These are phyloP conservation scores for Dactylonectria macrodidyma DNA, from an alignment of 2,329 filamentous ascomycete genomes.

Conservation along the genomic window DNA sequence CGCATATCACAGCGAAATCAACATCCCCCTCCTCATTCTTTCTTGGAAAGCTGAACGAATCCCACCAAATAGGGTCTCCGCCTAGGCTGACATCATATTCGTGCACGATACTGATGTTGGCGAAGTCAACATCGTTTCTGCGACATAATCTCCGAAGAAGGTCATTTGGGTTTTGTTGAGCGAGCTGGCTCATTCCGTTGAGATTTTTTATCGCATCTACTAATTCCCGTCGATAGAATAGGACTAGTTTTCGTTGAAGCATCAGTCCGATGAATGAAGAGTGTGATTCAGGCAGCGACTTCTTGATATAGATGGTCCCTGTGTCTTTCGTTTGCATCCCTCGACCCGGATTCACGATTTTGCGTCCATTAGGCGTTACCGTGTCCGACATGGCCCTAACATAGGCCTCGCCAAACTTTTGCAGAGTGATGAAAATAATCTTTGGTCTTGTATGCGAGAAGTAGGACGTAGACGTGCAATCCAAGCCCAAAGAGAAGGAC, in stretches of 20 bases:
- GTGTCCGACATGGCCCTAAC: constrained; percentile 12
- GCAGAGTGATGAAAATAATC: not conserved
- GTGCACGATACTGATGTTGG: constrained; percentile 3
- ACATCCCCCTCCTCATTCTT: not conserved
- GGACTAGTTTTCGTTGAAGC: constrained; percentile 5
- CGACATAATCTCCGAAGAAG: constrained; percentile 5
- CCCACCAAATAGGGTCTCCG: constrained; percentile 22
- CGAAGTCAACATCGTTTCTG: not conserved
- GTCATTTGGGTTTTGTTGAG: not conserved
- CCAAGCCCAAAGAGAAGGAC: constrained; percentile 2
- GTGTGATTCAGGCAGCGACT: constrained; percentile 5
- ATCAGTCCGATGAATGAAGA: constrained; percentile 19
- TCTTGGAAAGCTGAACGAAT: constrained; percentile 1
- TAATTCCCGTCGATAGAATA: constrained; percentile 8
- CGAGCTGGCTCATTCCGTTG: not conserved
- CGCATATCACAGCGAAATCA: constrained; percentile 12
- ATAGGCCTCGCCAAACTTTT: constrained; percentile 13
- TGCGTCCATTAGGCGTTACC: not conserved
- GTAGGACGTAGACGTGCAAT: not conserved
- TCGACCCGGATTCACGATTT: not conserved
- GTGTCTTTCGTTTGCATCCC: not conserved
- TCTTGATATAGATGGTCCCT: constrained; percentile 2
- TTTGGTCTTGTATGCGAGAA: not conserved
- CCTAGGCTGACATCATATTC: constrained; percentile 5
- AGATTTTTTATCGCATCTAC: not conserved